phyloP scores from a whole-genome alignment of 345 rosid species.

The Eucalyptus decipiens region DNA sequence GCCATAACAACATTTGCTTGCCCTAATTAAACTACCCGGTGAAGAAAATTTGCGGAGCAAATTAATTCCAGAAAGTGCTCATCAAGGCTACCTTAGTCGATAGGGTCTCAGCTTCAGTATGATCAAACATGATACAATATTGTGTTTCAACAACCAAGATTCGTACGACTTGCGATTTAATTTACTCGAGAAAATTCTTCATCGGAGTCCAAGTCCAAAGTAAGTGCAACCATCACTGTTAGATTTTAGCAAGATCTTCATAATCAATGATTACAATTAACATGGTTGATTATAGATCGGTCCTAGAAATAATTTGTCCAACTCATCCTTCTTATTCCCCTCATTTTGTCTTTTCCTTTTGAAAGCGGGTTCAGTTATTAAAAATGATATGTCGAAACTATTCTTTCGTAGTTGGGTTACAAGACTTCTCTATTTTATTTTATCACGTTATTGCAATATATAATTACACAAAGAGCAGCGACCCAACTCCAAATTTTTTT shows the following conservation, averaged over 20 bases:
- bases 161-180: not conserved
- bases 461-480: not conserved
- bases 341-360: not conserved
- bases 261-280: not conserved
- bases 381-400: no score
- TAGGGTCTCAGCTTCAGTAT: not conserved
- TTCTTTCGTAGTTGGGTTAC: not conserved
- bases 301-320: not conserved
- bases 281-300: not conserved
- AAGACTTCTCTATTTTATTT: not conserved
- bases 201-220: not conserved
- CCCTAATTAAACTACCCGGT: not conserved
- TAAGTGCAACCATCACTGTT: not conserved
- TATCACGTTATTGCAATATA: not conserved
- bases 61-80: not conserved
- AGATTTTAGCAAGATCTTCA: not conserved
- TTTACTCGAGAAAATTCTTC: not conserved
- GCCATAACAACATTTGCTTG: not conserved
- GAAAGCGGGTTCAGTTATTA: not conserved
- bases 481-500: no score
- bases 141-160: not conserved
- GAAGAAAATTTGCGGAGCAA: not conserved
- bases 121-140: not conserved
- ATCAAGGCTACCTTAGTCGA: not conserved
- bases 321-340: not conserved